Evolutionary conservation across 768 basidiomycete species (phyloP), one percentile per base, ranked within the genome.

Genomic region (Tricholoma terreum): DNA sequence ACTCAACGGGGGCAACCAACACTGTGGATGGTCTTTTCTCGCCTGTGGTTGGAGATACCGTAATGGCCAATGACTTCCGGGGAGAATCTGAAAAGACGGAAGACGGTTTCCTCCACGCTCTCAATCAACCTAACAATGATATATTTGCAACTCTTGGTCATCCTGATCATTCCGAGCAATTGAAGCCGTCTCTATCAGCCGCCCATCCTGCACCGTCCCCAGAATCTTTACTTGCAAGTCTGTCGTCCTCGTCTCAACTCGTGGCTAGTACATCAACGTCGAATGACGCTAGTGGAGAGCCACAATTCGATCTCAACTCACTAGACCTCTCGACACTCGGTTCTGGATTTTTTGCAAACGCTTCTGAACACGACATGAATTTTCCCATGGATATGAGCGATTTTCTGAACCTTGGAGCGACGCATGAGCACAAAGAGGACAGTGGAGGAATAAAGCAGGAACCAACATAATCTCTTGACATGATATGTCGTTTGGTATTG

Each of bases 361-460:
- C 69, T 30, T 58, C 69, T 45, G 68, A 71, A 42, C n/a, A 72
- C 5, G 81, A 75, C 34, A 75, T 84, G 69, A 75, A 71, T 58
- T 76, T 84, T 59, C 36, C 68, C 1, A 71, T 75, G 67, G 82
- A 82, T 61, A 81, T 86, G 81, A 81, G 82, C 43, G 75, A 77
- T 15, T 73, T 86, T 51, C 68, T 85, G 64, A 75, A 72, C 46
- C 79, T 84, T 71, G 71, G 73, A 48, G 52, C 62, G 17, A 58
- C 59, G 15, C 56, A 40, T 42, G 64, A 65, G 51, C 61, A 62
- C 52, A 64, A 68, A 53, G 59, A 40, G 24, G 64, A 62, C 12
- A 58, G 38, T n/a, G 56, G 57, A 10, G 54, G 11, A 58, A 55
- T 22, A 42, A 52, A 30, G 30, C 35, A 34, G 45, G 48, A 57